Evolutionary conservation across 257 asterid genomes (phyloP).

Genomic region (Hygrophila difformis): DNA sequence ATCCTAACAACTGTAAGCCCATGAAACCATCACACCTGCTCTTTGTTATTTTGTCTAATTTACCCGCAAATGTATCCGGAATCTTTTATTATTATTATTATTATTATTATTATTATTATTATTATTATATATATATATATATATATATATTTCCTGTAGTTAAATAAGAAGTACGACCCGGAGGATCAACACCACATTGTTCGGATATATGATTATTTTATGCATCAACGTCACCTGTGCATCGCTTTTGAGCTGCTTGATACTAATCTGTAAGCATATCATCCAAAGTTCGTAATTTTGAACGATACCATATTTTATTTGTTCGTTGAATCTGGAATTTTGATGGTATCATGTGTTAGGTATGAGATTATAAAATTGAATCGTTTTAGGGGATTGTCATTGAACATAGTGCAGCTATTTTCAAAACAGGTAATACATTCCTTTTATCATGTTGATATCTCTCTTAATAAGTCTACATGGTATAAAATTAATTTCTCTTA

Average conservation of each 20-base stretch:
- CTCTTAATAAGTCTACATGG: slow-evolving; percentile 15
- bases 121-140: no score
- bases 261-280: slow-evolving; percentile 76
- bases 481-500: slow-evolving; percentile 17
- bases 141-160: slow-evolving; percentile 37
- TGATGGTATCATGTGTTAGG: slow-evolving; percentile 39
- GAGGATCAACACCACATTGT: slow-evolving; percentile 99
- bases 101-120: slow-evolving; percentile 7
- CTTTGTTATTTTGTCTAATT: slow-evolving; percentile 18
- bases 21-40: slow-evolving; percentile 17
- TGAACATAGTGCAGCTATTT: slow-evolving; percentile 91
- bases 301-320: no score
- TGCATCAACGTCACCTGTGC: slow-evolving; percentile 79
- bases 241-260: slow-evolving; percentile 91
- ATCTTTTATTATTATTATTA: slow-evolving; percentile 5
- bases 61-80: background rate
- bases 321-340: background rate
- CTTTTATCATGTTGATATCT: slow-evolving; percentile 15
- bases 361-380: slow-evolving; percentile 95
- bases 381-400: slow-evolving; percentile 82
- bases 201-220: slow-evolving; percentile 92
- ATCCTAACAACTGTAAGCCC: slow-evolving; percentile 68
- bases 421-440: slow-evolving; percentile 78
- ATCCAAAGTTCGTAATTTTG: slow-evolving; percentile 6
- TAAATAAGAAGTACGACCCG: slow-evolving; percentile 94